phyloP scores from a whole-genome alignment of 2,329 filamentous ascomycete genomes.

The Achaetomium macrosporum region DNA sequence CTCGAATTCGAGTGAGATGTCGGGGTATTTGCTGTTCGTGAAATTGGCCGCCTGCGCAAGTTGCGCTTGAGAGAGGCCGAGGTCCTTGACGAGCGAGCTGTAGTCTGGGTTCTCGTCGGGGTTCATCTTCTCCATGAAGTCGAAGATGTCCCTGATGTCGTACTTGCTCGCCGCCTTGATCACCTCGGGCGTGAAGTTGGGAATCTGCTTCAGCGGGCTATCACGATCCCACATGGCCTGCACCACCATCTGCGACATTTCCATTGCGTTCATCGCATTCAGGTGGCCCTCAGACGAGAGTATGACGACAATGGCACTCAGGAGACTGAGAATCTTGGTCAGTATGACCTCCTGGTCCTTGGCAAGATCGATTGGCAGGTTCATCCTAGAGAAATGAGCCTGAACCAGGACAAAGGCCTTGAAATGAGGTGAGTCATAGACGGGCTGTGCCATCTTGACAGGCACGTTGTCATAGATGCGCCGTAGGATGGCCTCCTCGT shows the following conservation, averaged over 20 bases:
- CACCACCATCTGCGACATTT: constrained; percentile 98
- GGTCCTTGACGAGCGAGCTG: constrained; percentile 65
- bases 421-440: constrained; percentile 92
- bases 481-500: constrained; percentile 81
- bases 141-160: constrained; percentile 87
- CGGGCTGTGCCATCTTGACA: constrained; percentile 85
- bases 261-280: constrained; percentile 98
- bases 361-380: constrained; percentile 87
- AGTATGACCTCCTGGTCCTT: constrained; percentile 92
- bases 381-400: constrained; percentile 96
- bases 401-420: constrained; percentile 97
- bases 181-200: constrained; percentile 79
- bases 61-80: constrained; percentile 75
- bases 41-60: constrained; percentile 86
- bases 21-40: constrained; percentile 94
- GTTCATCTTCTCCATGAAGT: constrained; percentile 99
- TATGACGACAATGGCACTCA: constrained; percentile 91
- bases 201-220: constrained; percentile 94
- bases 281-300: constrained; percentile 92
- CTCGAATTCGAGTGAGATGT: constrained; percentile 85
- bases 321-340: constrained; percentile 74
- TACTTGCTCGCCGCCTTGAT: constrained; percentile 72
- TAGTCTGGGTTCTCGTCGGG: constrained; percentile 86
- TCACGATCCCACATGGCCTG: constrained; percentile 99
- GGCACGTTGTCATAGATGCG: constrained; percentile 92